A percentile compares a stretch with the other conserved stretches of the same genome.
Evolutionary conservation across 257 asterid species (phyloP).

Genomic region (Nicotiana noctiflora): DNA sequence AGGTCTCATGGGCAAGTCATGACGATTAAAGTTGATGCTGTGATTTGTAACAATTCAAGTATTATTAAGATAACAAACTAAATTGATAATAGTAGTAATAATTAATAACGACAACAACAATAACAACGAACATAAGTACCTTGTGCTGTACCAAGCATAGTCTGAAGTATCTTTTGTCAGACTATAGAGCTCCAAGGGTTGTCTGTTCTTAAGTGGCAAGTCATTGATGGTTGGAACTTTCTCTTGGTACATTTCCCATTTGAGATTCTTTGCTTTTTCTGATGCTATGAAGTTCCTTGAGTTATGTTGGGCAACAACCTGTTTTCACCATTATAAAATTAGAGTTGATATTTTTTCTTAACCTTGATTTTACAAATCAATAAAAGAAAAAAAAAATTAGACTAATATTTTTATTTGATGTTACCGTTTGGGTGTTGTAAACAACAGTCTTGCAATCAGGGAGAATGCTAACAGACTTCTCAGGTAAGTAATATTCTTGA

Average conservation of each 20-base stretch:
- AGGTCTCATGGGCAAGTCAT: slow-evolving; percentile 75
- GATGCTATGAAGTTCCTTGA: slow-evolving; percentile 51
- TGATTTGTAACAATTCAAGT: background rate
- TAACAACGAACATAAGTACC: slow-evolving; percentile 20
- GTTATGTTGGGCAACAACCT: slow-evolving; percentile 80
- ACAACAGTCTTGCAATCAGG: slow-evolving; percentile 93
- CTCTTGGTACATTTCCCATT: slow-evolving; percentile 73
- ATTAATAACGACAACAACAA: background rate
- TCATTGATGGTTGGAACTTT: slow-evolving; percentile 35
- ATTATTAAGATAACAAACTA: background rate
- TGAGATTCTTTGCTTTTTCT: slow-evolving; percentile 25
- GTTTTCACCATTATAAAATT: background rate
- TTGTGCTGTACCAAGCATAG: slow-evolving; percentile 91
- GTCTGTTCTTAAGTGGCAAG: slow-evolving; percentile 27
- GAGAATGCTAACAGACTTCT: slow-evolving; percentile 75
- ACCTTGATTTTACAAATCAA: background rate
- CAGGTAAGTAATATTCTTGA: slow-evolving; percentile 43
- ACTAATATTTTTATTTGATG: background rate
- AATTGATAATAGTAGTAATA: background rate
- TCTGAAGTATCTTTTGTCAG: slow-evolving; percentile 62
- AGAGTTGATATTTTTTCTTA: background rate
- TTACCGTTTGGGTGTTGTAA: slow-evolving; percentile 68
- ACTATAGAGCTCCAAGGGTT: slow-evolving; percentile 57
- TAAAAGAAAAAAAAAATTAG: background rate
- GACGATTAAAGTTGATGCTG: slow-evolving; percentile 45